Evolutionary conservation across 1,284 basidiomycete species (phyloP).

Genomic region (Abortiporus biennis): DNA sequence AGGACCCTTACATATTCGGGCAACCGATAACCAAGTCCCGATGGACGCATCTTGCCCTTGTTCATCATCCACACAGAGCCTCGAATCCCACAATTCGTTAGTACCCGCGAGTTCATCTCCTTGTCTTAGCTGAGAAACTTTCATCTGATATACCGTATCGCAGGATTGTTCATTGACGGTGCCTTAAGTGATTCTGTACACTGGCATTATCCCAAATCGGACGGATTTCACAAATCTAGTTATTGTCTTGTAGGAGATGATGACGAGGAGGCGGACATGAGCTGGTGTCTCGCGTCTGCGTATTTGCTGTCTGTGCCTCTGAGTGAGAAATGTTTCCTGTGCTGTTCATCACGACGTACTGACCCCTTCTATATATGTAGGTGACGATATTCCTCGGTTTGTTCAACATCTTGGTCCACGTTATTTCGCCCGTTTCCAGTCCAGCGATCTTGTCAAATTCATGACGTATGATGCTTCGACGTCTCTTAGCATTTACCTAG

Average conservation of each 20-base stretch:
- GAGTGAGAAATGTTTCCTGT: constrained; percentile 31
- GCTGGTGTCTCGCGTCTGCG: constrained; percentile 67
- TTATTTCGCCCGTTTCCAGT: constrained; percentile 68
- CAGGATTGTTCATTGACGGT: constrained; percentile 72
- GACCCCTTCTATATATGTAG: constrained; percentile 24
- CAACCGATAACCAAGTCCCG: constrained; percentile 41
- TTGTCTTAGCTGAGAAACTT: background rate
- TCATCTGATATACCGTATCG: constrained; percentile 2
- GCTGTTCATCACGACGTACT: background rate
- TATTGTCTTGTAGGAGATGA: constrained; percentile 51
- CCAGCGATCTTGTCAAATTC: constrained; percentile 53
- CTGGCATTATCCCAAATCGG: constrained; percentile 54
- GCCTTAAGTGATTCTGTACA: constrained; percentile 53
- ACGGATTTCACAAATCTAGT: constrained; percentile 28
- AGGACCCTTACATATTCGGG: constrained; percentile 37
- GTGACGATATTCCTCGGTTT: constrained; percentile 60
- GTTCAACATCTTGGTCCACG: constrained; percentile 74
- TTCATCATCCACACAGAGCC: constrained; percentile 53
- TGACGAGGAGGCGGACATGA: constrained; percentile 34
- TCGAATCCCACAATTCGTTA: constrained; percentile 57
- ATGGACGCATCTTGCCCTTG: constrained; percentile 66
- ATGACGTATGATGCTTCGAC: constrained; percentile 76
- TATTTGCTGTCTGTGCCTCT: constrained; percentile 57
- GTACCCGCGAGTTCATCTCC: constrained; percentile 18
- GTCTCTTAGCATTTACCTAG: constrained; percentile 66